Evolutionary conservation across 2,329 filamentous ascomycete genomes (phyloP), one percentile per base, ranked within the genome.

Genomic region (Penicillium hordei): DNA sequence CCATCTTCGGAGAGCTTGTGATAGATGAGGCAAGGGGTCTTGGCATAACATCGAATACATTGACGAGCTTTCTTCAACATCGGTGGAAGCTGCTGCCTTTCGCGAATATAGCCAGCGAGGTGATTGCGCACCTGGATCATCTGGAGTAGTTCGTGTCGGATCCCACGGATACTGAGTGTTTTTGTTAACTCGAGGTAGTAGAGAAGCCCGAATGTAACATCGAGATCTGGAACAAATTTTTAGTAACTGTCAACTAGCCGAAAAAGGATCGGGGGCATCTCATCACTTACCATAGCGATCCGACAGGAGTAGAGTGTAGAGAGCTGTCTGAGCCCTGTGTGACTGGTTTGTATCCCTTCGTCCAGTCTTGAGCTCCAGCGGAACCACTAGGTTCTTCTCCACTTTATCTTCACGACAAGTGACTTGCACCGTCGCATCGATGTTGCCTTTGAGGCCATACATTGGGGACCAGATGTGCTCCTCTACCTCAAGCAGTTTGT

Each of bases 391-490:
- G 5, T 84, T 90, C 60, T 85, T 85, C 46, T 80, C 76, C 31
- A 84, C 81, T n/a, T 83, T 78, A 27, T 86, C 84, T 56, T 96
- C 89, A 55, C 85, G 80, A 80, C 97, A 89, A 0, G 84, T 86
- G 17, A 94, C 89, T 76, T 99, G 91, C 1, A 99, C 90, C 0
- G 94, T 97, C 29, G 94, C 94, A 76, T 99, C 94, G 59, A 99
- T 94, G 67, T 97, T 99, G 31, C 94, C 94, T 74, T 99, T 99
- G 17, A 99, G 81, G 0, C 94, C 94, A 71, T 96, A 99, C 86
- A 92, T 93, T 0, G 94, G 94, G 7, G 93, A 97, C 94, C 94
- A 99, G 29, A 99, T 87, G 70, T 97, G 94, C 74, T 99, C 94
- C 72, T 99, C 94, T 10, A 99, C 90, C 70, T 97, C 94, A 15